phyloP scores from a whole-genome alignment of 2,329 filamentous ascomycete species.

The Cercospora citrullina region DNA sequence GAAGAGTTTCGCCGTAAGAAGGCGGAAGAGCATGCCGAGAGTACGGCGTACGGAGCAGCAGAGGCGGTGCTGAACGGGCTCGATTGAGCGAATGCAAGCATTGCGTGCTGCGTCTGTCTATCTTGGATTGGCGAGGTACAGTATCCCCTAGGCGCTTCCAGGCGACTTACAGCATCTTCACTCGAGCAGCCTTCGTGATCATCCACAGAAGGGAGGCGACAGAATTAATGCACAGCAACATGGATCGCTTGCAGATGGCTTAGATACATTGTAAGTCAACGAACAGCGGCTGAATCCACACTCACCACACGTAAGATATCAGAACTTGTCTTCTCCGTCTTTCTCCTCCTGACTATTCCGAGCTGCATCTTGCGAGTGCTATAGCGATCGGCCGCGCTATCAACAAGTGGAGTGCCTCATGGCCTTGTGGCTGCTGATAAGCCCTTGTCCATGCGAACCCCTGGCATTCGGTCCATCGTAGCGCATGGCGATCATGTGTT shows the following conservation, averaged over 20 bases:
- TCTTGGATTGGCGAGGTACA: not conserved
- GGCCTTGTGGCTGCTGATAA: not conserved
- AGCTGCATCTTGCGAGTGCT: not conserved
- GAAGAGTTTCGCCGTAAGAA: conserved; percentile 33
- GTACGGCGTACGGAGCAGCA: conserved; percentile 31
- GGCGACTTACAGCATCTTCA: not conserved
- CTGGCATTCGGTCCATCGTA: not conserved
- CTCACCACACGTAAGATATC: not conserved
- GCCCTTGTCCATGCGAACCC: not conserved
- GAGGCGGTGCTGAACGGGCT: conserved; percentile 31
- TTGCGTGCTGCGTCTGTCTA: not conserved
- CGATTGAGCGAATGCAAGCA: conserved; percentile 23
- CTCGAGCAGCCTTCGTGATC: not conserved
- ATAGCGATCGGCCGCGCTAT: not conserved
- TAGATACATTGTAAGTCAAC: not conserved
- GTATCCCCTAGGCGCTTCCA: not conserved
- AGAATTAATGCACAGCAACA: not conserved
- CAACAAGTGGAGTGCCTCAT: not conserved
- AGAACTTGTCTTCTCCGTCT: not conserved
- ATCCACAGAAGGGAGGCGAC: not conserved
- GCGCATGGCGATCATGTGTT: not conserved
- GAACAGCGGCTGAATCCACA: not conserved
- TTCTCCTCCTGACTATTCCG: not conserved
- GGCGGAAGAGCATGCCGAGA: conserved; percentile 32
- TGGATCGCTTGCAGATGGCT: not conserved